phyloP scores from a whole-genome alignment of 495 filamentous ascomycete species.

The Annulohypoxylon maeteangense region DNA sequence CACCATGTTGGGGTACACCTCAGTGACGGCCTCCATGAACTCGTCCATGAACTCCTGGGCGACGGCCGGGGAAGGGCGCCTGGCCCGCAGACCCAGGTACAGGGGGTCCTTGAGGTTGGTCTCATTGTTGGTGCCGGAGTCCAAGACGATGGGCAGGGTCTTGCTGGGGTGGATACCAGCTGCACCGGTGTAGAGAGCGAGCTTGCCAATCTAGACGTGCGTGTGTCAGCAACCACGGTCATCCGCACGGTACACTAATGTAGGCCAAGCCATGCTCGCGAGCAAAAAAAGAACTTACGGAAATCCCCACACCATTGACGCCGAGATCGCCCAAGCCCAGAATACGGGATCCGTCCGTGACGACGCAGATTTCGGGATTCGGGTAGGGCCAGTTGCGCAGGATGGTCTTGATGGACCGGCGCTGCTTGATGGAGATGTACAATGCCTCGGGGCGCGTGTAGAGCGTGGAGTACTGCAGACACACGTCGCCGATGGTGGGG shows the following conservation, averaged over 20 bases:
- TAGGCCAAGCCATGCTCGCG: constrained; percentile 8
- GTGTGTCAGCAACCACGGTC: constrained; percentile 32
- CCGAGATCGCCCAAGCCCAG: constrained; percentile 95
- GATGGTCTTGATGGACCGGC: constrained; percentile 82
- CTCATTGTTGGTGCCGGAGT: constrained; percentile 93
- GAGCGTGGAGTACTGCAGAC: constrained; percentile 92
- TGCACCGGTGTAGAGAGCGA: constrained; percentile 93
- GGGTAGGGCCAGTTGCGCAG: constrained; percentile 89
- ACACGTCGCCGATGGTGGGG: constrained; percentile 96
- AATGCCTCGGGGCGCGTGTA: constrained; percentile 95
- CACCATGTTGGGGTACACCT: constrained; percentile 90
- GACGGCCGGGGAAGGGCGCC: constrained; percentile 81
- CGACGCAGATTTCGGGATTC: constrained; percentile 93
- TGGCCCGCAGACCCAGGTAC: constrained; percentile 88
- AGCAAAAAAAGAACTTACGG: constrained; percentile 67
- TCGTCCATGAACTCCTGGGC: constrained; percentile 96
- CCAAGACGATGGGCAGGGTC: constrained; percentile 91
- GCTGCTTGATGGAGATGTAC: constrained; percentile 92
- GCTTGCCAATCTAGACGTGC: constrained; percentile 73
- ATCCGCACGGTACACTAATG: constrained; percentile 19
- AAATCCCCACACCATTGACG: constrained; percentile 97
- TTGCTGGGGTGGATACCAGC: constrained; percentile 93
- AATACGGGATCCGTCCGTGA: constrained; percentile 97
- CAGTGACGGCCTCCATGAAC: constrained; percentile 90
- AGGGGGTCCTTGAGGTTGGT: constrained; percentile 87